These are phyloP conservation scores for Candolleomyces aberdarensis DNA, from an alignment of 768 basidiomycete species.

Conservation along the genomic window DNA sequence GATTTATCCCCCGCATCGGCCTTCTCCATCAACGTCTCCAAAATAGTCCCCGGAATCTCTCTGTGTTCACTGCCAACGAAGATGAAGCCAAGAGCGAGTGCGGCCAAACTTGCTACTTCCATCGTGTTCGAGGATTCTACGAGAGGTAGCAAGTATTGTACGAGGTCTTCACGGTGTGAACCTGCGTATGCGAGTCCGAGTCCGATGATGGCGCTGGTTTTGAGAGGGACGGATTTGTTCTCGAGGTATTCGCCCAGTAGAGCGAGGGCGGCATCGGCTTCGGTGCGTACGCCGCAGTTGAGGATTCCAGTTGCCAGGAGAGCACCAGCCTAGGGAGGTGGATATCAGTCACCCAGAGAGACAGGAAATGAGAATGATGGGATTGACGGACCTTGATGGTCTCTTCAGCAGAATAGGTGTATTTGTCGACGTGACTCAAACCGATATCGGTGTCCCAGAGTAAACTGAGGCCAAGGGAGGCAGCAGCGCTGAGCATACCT, in stretches of 20 bases:
- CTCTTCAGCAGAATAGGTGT: constrained; percentile 94
- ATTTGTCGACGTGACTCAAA: constrained; percentile 93
- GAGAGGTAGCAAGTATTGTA: constrained; percentile 72
- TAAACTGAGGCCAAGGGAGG: constrained; percentile 88
- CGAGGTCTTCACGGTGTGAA: constrained; percentile 85
- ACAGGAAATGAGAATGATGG: neutral
- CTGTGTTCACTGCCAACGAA: constrained; percentile 95
- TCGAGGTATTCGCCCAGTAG: constrained; percentile 88
- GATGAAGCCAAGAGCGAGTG: constrained; percentile 89
- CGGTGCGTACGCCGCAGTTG: constrained; percentile 84
- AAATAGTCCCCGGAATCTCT: constrained; percentile 83
- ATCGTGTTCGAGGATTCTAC: constrained; percentile 83
- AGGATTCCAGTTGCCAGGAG: constrained; percentile 93
- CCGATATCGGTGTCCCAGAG: constrained; percentile 97
- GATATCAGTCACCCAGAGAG: neutral
- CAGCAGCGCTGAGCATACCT: constrained; percentile 97
- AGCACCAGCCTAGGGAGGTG: constrained; percentile 67
- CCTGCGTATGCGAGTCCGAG: constrained; percentile 94
- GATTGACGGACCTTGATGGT: constrained; percentile 71
- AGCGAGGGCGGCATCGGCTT: constrained; percentile 90
- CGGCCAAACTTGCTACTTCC: constrained; percentile 85
- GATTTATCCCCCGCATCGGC: constrained; percentile 60
- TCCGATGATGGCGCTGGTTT: constrained; percentile 87
- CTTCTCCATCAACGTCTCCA: constrained; percentile 89
- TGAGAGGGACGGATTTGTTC: constrained; percentile 79